Base-by-base conservation (phyloP, 2,329 filamentous ascomycete species). In the Aspergillus thermomutatus region DNA sequence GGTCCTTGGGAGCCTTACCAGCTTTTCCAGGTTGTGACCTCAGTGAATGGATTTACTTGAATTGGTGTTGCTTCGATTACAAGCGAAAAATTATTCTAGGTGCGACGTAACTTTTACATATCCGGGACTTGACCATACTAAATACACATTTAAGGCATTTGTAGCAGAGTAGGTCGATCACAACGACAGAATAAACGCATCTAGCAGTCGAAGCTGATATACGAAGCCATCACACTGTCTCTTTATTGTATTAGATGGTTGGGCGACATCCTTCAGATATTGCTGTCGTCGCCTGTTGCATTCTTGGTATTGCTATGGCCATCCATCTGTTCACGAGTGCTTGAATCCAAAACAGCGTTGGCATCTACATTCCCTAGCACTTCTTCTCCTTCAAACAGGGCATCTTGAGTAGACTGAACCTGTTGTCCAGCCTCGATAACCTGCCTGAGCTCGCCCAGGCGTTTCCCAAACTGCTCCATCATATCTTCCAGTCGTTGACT, bases 381-480 rank as follows among this genome's bases (percentile, higher is more conserved):
- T 14, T 14, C 43, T 23, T 46, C 19, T 3, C 11, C 43, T 25
- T 26, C 43, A 25, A 46, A 46, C 2, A 46, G n/a, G 11, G 28
- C 45, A 28, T 43, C 27, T 43, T 31, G 48, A 8, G 17, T n/a
- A 1, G 54, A 26, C 17, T 23, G 27, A 5, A 31, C 54, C 7
- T 60, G 54, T 31, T 66, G 61, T 10, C 71, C 69, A 1, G 65
- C 67, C 54, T 77, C 74, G 59, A 79, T 76, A 4, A 79, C 68
- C 50, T 65, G 68, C 52, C 75, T 71, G 60, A 80, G 64, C 59
- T 79, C 77, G 11, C 64, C 68, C 66, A 80, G 72, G 25, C 76
- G 64, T 57, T 72, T 76, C 50, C 76, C 74, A 61, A 80, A 79
- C 40, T 76, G 71, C 43, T 75, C 76, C 70, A 79, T 75, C 77